phyloP scores from a whole-genome alignment of 2,329 filamentous ascomycete genomes.

The Botryotinia convoluta region DNA sequence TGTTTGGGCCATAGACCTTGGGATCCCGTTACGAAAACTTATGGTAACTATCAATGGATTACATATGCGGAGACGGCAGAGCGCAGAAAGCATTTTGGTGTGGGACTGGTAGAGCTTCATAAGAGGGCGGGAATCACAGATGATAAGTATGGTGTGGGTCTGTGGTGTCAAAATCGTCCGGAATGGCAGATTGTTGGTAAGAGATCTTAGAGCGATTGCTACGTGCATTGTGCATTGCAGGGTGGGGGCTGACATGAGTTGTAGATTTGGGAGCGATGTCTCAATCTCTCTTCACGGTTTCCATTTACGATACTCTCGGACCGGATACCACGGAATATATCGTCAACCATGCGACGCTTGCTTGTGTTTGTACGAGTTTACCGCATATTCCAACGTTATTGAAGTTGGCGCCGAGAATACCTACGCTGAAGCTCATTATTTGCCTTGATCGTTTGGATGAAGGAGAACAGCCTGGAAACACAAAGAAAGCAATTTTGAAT shows the following conservation, averaged over 20 bases:
- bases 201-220: constrained; percentile 26
- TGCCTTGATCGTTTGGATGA: constrained; percentile 79
- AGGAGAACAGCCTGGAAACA: constrained; percentile 72
- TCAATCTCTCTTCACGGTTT: constrained; percentile 84
- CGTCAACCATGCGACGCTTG: constrained; percentile 80
- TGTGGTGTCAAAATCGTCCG: constrained; percentile 85
- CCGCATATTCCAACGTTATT: constrained; percentile 78
- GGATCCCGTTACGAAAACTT: constrained; percentile 70
- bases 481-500: constrained; percentile 76
- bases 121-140: constrained; percentile 65
- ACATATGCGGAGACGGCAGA: constrained; percentile 76
- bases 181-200: constrained; percentile 83
- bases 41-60: constrained; percentile 75
- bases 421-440: constrained; percentile 81
- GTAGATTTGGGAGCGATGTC: constrained; percentile 82
- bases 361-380: constrained; percentile 74
- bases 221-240: background rate
- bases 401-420: constrained; percentile 73
- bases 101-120: constrained; percentile 80
- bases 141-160: constrained; percentile 69
- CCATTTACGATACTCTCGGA: constrained; percentile 93
- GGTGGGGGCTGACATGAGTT: constrained; percentile 22
- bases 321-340: constrained; percentile 92
- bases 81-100: constrained; percentile 80
- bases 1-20: constrained; percentile 82